Evolutionary conservation across 1,139 yeast species (phyloP), one percentile per base, ranked within the genome.

Genomic region (Candida dubliniensis): DNA sequence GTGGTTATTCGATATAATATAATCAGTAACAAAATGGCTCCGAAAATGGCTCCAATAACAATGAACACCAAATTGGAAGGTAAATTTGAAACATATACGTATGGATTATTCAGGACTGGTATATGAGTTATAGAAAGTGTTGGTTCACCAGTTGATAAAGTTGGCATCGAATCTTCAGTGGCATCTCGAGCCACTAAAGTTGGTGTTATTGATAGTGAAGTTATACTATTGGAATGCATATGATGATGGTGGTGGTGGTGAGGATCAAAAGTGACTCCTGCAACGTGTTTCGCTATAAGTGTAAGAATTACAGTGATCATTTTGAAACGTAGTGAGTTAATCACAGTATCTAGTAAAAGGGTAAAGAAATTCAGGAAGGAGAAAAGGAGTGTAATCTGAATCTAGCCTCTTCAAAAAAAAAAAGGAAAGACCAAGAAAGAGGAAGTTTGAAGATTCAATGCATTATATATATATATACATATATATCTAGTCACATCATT

Each of bases 41-140:
- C 63, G 2, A 74, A 45, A 8, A 73, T 56, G 0, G 63, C 64
- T 1, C 79, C 81, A 9, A 72, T 61, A 1, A 72, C 59, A 15
- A 76, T 70, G 53, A 76, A 76, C n/a, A 76, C 70, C 14, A 76
- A 57, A 31, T 71, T 70, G 31, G 60, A 56, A 0, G 73, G 69
- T 36, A 65, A 52, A 3, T 47, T 43, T 4, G 64, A 45, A n/a
- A 43, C 40, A 9, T 47, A 41, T 8, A 74, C 56, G 46, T 59
- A 74, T 8, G 81, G 81, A 47, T 71, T 67, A 9, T n/a, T 18
- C 40, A 31, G 41, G 13, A 4, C 27, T 34, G n/a, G 36, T 9
- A 25, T 40, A 38, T 31, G 26, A 25, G 11, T 47, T 43, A 10
- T 38, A 36, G 26, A 44, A 41, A 11, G 49, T 52, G 30, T 41